Base-by-base conservation (phyloP, 805 yeast species). In the Pichia exigua region DNA sequence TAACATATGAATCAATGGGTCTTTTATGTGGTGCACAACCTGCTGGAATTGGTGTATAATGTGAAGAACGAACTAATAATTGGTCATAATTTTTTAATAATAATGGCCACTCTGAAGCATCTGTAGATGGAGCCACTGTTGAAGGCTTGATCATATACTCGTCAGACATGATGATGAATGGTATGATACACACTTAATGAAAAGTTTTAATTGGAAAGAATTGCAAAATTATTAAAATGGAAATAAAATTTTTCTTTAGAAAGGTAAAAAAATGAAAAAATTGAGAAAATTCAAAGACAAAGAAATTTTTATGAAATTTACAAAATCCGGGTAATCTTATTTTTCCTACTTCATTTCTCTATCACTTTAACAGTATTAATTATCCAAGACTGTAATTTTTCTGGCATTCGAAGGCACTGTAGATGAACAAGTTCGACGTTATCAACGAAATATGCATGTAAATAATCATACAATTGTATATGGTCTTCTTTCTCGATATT, bases 21-120 rank as follows among this genome's bases (percentile, higher is more conserved):
- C 99, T 85, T 73, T 89, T 90, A 68, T 87, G 78, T 55, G 99
- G 99, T 49, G 96, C 82, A 67, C 92, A 80, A 58, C 99, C 99
- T 51, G 92, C 77, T 63, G 98, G 97, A 61, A 91, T 91, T 60
- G 98, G 98, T 44, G 98, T 92, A 70, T 94, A 92, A 69, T 94
- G 99, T 45, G 96, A 96, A 55, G 95, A 84, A 77, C 99, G 86
- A 51, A 94, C 97, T 57, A 91, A 77, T 54, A 94, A 76, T 73
- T 91, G 86, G 76, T 94, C 98, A 72, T 84, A 94, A 76, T 92
- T 84, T 70, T 94, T 94, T 70, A 94, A 77, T 62, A 94, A 77
- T 63, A 94, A 78, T 32, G 99, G 99, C 98, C 98, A 94, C 61
- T 86, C 88, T 53, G 95, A 82, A 54, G 98, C 85, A 71, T 91